Evolutionary conservation across 2,329 filamentous ascomycete genomes (phyloP), one percentile per base, ranked within the genome.

Genomic region (Phyllosticta paracitricarpa): DNA sequence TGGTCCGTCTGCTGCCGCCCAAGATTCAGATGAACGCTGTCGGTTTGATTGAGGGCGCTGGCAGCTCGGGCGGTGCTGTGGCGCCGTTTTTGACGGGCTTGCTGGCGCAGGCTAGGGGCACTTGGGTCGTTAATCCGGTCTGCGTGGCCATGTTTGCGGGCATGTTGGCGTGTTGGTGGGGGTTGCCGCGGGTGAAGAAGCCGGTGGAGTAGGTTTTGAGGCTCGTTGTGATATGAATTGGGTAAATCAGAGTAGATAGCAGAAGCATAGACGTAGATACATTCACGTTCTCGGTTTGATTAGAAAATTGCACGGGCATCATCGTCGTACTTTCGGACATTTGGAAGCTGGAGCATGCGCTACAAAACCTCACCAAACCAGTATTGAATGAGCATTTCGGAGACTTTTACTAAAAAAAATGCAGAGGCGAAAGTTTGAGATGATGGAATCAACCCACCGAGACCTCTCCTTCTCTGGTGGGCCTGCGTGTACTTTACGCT

Each of bases 41-140:
- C 65, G 82, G 86, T 2, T 83, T 89, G 61, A 89, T 90, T 63
- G 84, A 81, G 24, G 85, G 85, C 3, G 88, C 87, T 66, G 88
- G 61, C 0, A 87, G 83, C 66, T 82, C 84, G 2, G 88, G 88
- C 0, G 88, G 85, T 25, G 86, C 86, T 0, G 76, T 87, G 1
- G 84, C 84, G 8, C 86, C 86, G 0, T 88, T 89, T 65, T 77
- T 84, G 2, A 88, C 84, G 0, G 86, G 86, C 59, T 68, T 88
- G 30, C 68, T 88, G 40, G 85, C 85, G 1, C 82, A 88, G 72
- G 81, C 77, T 0, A 78, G 76, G 0, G 85, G 85, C 0, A 85
- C 86, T 0, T 88, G 79, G 74, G 85, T 86, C 35, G 74, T 88
- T 68, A 76, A 79, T 74, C 86, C 88, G 0, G 84, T 91, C 64